Evolutionary conservation across 495 filamentous ascomycete species (phyloP), one percentile per base, ranked within the genome.

Genomic region (Paragyromitra xinjiangensis): DNA sequence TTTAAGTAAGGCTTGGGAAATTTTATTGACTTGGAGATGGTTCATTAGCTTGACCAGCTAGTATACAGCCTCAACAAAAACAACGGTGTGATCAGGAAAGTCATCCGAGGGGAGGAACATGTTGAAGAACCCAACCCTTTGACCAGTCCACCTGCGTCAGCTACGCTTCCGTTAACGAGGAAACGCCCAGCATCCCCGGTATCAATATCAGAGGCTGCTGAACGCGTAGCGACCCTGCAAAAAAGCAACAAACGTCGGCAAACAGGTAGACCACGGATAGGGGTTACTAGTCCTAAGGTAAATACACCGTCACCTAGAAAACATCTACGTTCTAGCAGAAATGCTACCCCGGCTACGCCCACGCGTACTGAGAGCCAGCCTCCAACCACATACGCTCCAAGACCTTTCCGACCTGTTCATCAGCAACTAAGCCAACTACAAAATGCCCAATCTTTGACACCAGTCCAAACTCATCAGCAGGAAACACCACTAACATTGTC

Each of bases 151-250:
- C 81, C 73, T 58, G 66, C 55, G 22, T 81, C 81, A 37, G 81
- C 81, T 26, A 55, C 78, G n/a, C 53, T 81, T 39, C 69, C 79
- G 42, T 70, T 80, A 62, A 82, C 66, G 22, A 77, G 81, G 37
- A 83, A 83, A 65, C 88, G 89, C 61, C 85, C 87, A 26, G 86
- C 87, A 29, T 89, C 89, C 16, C 89, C 90, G 26, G 85, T 88
- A 11, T 89, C 90, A 2, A 87, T 90, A 45, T 84, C 86, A 14
- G 90, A 92, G 80, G 84, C 88, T 56, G 88, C 86, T 39, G 87
- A 88, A 62, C 71, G 81, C 75, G 83, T 87, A 55, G 85, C 85
- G 9, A 84, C 82, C 58, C 66, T 83, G 39, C 81, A 85, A 58
- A 79, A 77, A 59, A 69, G 78, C 42, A 69, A 77, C 51, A 83